These are phyloP conservation scores for Discostella pseudostelligera DNA, from an alignment of 108 stramenopile genomes.

Conservation along the genomic window DNA sequence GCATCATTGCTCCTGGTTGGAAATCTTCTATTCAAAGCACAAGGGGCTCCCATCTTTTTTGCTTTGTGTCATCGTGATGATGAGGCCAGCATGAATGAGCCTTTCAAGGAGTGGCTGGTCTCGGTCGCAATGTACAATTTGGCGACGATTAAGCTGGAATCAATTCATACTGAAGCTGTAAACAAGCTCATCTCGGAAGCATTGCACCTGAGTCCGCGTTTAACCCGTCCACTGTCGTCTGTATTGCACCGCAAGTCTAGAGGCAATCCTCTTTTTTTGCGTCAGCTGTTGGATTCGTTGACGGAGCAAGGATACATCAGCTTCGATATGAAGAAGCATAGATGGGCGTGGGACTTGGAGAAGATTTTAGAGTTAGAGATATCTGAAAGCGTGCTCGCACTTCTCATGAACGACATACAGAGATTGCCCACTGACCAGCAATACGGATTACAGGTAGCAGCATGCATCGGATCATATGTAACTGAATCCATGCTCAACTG, in stretches of 20 bases:
- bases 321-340: constrained; percentile 4
- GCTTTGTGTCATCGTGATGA: constrained; percentile 29
- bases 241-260: constrained; percentile 16
- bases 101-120: constrained; percentile 2
- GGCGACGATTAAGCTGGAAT: constrained; percentile 16
- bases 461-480: constrained; percentile 31
- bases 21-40: constrained; percentile 11
- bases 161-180: constrained; percentile 14
- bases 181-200: constrained; percentile 28
- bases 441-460: constrained; percentile 22
- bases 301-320: constrained; percentile 10
- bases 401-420: constrained; percentile 17
- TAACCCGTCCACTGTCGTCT: constrained; percentile 30
- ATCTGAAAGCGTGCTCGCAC: constrained; percentile 22
- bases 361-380: constrained; percentile 22
- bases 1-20: constrained; percentile 19
- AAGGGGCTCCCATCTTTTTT: constrained; percentile 12
- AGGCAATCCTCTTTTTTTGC: constrained; percentile 20
- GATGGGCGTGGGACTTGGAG: constrained; percentile 34
- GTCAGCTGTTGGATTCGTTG: constrained; percentile 20
- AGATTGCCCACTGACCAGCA: constrained; percentile 14
- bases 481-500: constrained; percentile 7
- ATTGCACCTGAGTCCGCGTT: constrained; percentile 23
- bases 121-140: constrained; percentile 5
- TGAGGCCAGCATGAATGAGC: constrained; percentile 1